phyloP scores from a whole-genome alignment of 768 basidiomycete genomes.

The Rubroboletus satanas region DNA sequence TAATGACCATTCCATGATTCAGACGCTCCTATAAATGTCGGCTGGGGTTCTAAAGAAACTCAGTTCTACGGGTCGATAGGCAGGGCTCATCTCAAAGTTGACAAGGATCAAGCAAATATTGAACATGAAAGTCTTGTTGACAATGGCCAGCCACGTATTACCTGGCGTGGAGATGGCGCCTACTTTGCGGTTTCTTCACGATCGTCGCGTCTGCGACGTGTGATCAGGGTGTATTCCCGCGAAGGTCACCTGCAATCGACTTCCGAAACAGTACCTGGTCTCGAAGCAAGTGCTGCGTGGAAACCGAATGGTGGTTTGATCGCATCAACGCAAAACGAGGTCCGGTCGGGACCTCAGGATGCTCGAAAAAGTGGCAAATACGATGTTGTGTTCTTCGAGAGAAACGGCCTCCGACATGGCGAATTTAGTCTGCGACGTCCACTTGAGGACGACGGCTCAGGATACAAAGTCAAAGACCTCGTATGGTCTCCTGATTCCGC shows the following conservation, averaged over 20 bases:
- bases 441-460: constrained; percentile 44
- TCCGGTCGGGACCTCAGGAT: constrained; percentile 71
- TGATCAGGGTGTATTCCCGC: constrained; percentile 31
- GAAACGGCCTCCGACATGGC: constrained; percentile 90
- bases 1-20: constrained; percentile 13
- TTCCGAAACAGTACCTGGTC: constrained; percentile 75
- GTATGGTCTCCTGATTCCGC: constrained; percentile 88
- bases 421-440: constrained; percentile 65
- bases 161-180: constrained; percentile 92
- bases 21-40: constrained; percentile 93
- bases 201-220: constrained; percentile 37
- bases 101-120: constrained; percentile 38
- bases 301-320: constrained; percentile 86
- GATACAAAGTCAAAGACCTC: constrained; percentile 71
- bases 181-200: constrained; percentile 83
- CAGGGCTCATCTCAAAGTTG: constrained; percentile 58
- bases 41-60: constrained; percentile 96
- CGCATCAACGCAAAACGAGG: constrained; percentile 67
- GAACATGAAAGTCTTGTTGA: constrained; percentile 66
- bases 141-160: constrained; percentile 65
- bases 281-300: constrained; percentile 82
- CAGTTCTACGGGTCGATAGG: constrained; percentile 97
- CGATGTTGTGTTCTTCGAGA: constrained; percentile 91
- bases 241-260: constrained; percentile 75
- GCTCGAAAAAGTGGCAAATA: constrained; percentile 64